A percentile compares a stretch with the other conserved stretches of the same genome.
Conservation (phyloP, 352 stramenopile species). For the Pythium biforme region DNA sequence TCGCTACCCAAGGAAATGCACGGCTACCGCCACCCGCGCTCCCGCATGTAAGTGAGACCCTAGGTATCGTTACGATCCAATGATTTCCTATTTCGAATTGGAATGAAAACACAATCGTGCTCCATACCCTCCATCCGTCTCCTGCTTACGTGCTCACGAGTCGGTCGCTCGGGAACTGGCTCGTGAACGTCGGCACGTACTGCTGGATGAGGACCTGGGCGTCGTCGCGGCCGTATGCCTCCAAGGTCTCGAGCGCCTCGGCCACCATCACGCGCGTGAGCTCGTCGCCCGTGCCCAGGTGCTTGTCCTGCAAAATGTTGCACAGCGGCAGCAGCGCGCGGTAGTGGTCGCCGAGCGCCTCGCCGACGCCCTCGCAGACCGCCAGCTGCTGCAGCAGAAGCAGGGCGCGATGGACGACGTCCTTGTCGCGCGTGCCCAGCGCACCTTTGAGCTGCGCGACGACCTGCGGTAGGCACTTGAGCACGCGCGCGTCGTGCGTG, state of each 20-base stretch:
- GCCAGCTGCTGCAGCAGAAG: constrained; percentile 70
- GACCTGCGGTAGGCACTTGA: constrained; percentile 51
- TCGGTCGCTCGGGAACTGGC: constrained; percentile 27
- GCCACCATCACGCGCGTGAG: constrained; percentile 56
- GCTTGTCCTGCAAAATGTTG: constrained; percentile 81
- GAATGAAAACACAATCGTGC: too few relatives aligned
- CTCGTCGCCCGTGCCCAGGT: constrained; percentile 65
- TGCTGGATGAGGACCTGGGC: constrained; percentile 71
- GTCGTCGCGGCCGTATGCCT: constrained; percentile 70
- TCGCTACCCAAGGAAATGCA: constrained; percentile 87
- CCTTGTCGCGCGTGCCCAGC: constrained; percentile 61
- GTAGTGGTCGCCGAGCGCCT: constrained; percentile 66
- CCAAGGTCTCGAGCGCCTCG: constrained; percentile 68
- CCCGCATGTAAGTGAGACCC: constrained; percentile 59
- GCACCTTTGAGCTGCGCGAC: constrained; percentile 65
- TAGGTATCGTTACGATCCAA: too few relatives aligned
- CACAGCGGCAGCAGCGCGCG: constrained; percentile 72
- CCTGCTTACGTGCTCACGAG: constrained; percentile 20
- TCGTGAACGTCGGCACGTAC: constrained; percentile 73
- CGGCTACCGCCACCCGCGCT: constrained; percentile 86
- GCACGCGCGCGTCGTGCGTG: constrained; percentile 43
- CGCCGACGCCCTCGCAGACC: constrained; percentile 68
- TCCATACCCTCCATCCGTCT: not conserved
- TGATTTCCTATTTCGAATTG: too few relatives aligned
- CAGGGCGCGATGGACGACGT: constrained; percentile 64